phyloP scores from a whole-genome alignment of 2,329 filamentous ascomycete species.

The Verticillium alfalfae region DNA sequence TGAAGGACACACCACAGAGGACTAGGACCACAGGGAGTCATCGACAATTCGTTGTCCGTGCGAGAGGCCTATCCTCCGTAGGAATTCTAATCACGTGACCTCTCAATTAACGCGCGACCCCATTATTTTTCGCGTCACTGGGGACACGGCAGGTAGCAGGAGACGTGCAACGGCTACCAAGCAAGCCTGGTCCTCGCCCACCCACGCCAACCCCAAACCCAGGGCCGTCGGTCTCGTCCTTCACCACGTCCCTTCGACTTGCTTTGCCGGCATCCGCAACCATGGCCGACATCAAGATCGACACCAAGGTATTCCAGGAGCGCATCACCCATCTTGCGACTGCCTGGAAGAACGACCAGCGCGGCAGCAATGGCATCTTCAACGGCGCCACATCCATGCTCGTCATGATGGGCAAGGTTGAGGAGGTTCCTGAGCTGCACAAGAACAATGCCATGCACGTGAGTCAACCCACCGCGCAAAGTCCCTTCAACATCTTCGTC shows the following conservation, averaged over 20 bases:
- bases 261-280: conserved; percentile 18
- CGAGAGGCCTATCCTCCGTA: neutral
- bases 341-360: conserved; percentile 93
- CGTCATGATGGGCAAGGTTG: conserved; percentile 91
- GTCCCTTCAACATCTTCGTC: neutral
- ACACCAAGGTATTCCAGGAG: conserved; percentile 89
- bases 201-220: conserved; percentile 14
- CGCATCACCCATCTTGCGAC: conserved; percentile 81
- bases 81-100: neutral
- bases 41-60: neutral
- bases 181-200: neutral
- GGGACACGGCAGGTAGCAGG: neutral
- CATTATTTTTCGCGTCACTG: neutral
- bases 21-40: neutral
- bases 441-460: conserved; percentile 98
- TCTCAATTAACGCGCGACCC: neutral
- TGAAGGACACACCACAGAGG: too few species aligned
- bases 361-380: conserved; percentile 60
- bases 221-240: neutral
- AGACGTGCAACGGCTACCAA: neutral
- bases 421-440: conserved; percentile 79
- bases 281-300: conserved; percentile 87
- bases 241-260: neutral
- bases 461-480: conserved; percentile 28
- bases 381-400: conserved; percentile 81